Evolutionary conservation across 257 asterid genomes (phyloP).

Genomic region (Solanum pennellii): DNA sequence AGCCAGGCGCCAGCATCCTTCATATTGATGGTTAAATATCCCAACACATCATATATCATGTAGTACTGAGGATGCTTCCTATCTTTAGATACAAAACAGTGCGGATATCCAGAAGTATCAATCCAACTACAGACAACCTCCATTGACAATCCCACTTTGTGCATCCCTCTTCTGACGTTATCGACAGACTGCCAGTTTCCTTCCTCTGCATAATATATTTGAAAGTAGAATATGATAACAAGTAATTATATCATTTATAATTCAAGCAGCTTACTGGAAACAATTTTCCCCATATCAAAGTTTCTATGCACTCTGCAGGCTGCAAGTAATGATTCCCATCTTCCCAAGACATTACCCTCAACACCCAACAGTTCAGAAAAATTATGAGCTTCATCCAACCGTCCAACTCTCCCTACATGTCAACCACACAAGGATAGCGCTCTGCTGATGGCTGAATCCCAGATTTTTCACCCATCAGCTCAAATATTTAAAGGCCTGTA

Average conservation of each 20-base stretch:
- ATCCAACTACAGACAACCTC: conserved; percentile 93
- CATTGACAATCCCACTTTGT: conserved; percentile 43
- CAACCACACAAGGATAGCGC: conserved; percentile 69
- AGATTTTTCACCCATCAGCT: conserved; percentile 44
- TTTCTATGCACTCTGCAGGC: conserved; percentile 61
- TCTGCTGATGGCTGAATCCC: conserved; percentile 51
- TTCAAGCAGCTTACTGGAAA: conserved; percentile 55
- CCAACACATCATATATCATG: conserved; percentile 39
- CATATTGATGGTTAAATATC: conserved; percentile 39
- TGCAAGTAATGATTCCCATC: conserved; percentile 78
- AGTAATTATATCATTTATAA: conserved; percentile 28
- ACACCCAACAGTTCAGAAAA: conserved; percentile 44
- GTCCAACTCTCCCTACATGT: conserved; percentile 84
- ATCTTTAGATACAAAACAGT: conserved; percentile 51
- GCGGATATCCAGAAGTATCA: conserved; percentile 35
- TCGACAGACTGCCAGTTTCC: conserved; percentile 65
- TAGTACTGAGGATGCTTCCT: conserved; percentile 29
- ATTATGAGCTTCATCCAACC: conserved; percentile 64
- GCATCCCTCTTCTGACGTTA: conserved; percentile 52
- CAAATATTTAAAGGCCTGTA: conserved; percentile 63
- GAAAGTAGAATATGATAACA: conserved; percentile 74
- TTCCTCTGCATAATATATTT: conserved; percentile 73
- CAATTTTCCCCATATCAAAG: conserved; percentile 63
- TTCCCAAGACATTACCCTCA: conserved; percentile 37
- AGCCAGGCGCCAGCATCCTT: conserved; percentile 17